phyloP scores from a whole-genome alignment of 2,329 filamentous ascomycete genomes.

The Alternaria triticimaculans region DNA sequence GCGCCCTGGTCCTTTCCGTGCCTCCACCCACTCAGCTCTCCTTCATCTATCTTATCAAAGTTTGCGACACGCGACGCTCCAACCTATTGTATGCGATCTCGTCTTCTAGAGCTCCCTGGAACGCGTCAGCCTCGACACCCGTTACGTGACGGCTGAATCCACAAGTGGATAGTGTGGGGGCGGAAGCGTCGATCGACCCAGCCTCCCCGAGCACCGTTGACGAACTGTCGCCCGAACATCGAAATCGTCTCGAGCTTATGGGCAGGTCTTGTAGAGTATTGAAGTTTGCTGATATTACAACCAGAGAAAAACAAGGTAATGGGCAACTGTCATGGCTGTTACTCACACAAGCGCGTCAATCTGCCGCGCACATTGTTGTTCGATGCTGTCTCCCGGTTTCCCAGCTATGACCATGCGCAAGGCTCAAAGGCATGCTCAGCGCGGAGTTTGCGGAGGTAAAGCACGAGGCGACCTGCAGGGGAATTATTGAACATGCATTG shows the following conservation, averaged over 20 bases:
- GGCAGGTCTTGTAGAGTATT: not conserved
- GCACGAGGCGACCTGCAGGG: not conserved
- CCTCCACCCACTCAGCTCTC: not conserved
- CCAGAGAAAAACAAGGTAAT: not conserved
- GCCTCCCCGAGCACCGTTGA: not conserved
- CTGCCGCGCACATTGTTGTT: not conserved
- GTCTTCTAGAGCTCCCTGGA: not conserved
- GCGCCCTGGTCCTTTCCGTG: not conserved
- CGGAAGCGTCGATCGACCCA: not conserved
- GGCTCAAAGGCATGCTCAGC: not conserved
- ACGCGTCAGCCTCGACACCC: not conserved
- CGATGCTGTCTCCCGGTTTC: not conserved
- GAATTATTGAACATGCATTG: not conserved
- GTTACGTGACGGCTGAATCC: not conserved
- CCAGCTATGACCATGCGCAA: not conserved
- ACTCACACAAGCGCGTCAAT: not conserved
- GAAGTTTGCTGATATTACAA: not conserved
- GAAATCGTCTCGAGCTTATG: not conserved
- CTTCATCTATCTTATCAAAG: not conserved
- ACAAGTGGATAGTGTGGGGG: not conserved
- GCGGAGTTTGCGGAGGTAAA: not conserved
- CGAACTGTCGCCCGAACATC: not conserved
- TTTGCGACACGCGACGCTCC: not conserved
- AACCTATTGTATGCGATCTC: not conserved
- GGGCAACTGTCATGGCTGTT: too few species aligned